Percentiles rank a stretch among this genome's conserved stretches.
These are phyloP conservation scores for Dactylonectria estremocensis DNA, from an alignment of 2,329 filamentous ascomycete genomes.

Conservation along the genomic window DNA sequence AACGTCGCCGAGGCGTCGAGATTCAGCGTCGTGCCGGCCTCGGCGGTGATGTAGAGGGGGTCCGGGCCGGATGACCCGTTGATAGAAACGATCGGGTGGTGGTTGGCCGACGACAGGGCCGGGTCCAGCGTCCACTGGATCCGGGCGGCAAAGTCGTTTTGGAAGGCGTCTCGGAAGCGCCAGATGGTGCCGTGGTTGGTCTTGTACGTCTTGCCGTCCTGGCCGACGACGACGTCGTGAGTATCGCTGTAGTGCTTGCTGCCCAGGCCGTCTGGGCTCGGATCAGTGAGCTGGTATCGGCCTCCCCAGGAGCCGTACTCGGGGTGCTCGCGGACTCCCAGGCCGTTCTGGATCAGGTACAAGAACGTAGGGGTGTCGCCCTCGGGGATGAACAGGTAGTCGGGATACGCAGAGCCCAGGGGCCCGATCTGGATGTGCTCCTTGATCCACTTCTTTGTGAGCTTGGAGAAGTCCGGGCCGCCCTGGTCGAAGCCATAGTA, in stretches of 20 bases:
- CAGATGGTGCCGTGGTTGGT: conserved; percentile 57
- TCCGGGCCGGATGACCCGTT: conserved; percentile 58
- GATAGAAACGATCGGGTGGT: conserved; percentile 61
- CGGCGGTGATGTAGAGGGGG: conserved; percentile 57
- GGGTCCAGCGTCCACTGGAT: conserved; percentile 56
- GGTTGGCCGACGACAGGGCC: conserved; percentile 55
- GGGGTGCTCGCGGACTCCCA: conserved; percentile 62
- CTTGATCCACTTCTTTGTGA: conserved; percentile 67
- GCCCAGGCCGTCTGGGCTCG: conserved; percentile 40
- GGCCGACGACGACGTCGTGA: conserved; percentile 48
- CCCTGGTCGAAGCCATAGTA: conserved; percentile 46
- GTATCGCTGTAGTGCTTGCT: conserved; percentile 50
- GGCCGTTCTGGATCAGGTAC: conserved; percentile 53
- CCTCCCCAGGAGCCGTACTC: conserved; percentile 66
- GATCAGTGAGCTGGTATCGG: conserved; percentile 57
- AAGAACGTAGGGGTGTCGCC: conserved; percentile 68
- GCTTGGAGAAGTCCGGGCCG: conserved; percentile 60
- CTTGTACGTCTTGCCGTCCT: conserved; percentile 46
- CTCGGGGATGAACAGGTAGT: conserved; percentile 67
- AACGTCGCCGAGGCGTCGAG: conserved; percentile 63
- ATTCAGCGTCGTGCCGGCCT: conserved; percentile 56
- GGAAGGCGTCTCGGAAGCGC: conserved; percentile 59
- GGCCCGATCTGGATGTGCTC: conserved; percentile 66
- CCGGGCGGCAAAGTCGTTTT: conserved; percentile 60
- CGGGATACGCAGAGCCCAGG: conserved; percentile 61